A percentile compares a stretch with the other conserved stretches of the same genome.
Evolutionary conservation across 208 protist genomes (phyloP).

Genomic region (Balamuthia mandrillaris): DNA sequence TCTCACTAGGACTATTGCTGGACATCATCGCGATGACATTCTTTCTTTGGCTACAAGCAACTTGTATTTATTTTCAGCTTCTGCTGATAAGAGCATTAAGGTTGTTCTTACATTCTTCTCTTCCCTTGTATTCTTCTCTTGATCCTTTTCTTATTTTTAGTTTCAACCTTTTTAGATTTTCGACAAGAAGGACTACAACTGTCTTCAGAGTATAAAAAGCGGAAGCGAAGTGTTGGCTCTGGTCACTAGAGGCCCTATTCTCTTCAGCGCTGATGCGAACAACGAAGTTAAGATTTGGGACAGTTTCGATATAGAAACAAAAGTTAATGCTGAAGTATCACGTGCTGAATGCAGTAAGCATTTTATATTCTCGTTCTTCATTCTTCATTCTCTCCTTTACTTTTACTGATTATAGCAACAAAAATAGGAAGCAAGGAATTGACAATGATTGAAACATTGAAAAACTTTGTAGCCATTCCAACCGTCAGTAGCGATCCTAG

Average conservation of each 20-base stretch:
- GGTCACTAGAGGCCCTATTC: neutral
- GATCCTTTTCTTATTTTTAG: neutral
- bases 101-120: neutral
- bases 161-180: neutral
- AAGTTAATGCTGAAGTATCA: too few species aligned
- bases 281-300: too few species aligned
- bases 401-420: too few species aligned
- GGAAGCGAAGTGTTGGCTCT: neutral
- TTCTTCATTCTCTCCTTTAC: too few species aligned
- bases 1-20: neutral
- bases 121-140: neutral
- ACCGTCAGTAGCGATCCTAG: slow-evolving; percentile 6
- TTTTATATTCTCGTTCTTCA: too few species aligned
- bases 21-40: neutral
- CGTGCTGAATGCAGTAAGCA: too few species aligned
- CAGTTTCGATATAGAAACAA: too few species aligned
- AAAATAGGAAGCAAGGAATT: too few species aligned
- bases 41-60: too few species aligned
- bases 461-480: neutral
- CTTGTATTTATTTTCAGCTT: neutral
- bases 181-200: slow-evolving; percentile 12
- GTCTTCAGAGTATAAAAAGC: slow-evolving; percentile 6
- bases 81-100: neutral
- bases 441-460: slow-evolving; percentile 10
- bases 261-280: too few species aligned